Evolutionary conservation across 1,284 basidiomycete species (phyloP).

Genomic region (Apiotrichum laibachii): DNA sequence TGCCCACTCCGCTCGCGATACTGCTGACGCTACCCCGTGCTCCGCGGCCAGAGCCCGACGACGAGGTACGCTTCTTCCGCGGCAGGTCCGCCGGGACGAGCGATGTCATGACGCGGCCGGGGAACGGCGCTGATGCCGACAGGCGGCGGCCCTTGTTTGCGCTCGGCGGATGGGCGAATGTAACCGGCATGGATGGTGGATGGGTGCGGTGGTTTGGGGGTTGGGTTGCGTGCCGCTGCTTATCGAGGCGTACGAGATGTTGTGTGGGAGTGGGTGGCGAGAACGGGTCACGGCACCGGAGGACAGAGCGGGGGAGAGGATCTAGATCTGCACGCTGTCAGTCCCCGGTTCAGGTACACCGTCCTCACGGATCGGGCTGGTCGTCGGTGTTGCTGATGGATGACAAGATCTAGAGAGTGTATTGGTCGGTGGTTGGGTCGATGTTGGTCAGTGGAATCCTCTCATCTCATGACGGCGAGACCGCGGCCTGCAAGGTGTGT

Average conservation of each 20-base stretch:
- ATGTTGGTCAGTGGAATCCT: too few species aligned
- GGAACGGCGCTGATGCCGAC: conserved; percentile 17
- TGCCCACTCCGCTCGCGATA: neutral
- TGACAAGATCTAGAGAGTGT: too few species aligned
- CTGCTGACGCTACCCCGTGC: neutral
- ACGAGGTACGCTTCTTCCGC: conserved; percentile 1
- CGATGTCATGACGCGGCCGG: conserved; percentile 14
- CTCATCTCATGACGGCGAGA: too few species aligned
- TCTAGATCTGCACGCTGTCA: too few species aligned
- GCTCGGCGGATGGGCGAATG: conserved; percentile 14
- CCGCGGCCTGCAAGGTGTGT: too few species aligned
- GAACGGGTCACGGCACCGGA: too few species aligned
- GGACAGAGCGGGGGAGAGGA: too few species aligned
- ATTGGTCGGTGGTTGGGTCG: too few species aligned
- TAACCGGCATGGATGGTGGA: conserved; percentile 13
- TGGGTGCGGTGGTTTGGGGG: neutral
- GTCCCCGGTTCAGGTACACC: too few species aligned
- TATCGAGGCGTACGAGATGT: neutral
- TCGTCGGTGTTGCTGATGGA: too few species aligned
- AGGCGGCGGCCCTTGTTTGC: conserved; percentile 6
- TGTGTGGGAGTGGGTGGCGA: neutral
- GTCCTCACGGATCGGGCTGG: too few species aligned
- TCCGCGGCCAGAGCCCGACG: neutral
- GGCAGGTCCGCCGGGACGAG: conserved; percentile 13
- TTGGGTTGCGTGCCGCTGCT: neutral